Evolutionary conservation across 1,284 basidiomycete genomes (phyloP), one percentile per base, ranked within the genome.

Genomic region (Lentinula novae-zelandiae): DNA sequence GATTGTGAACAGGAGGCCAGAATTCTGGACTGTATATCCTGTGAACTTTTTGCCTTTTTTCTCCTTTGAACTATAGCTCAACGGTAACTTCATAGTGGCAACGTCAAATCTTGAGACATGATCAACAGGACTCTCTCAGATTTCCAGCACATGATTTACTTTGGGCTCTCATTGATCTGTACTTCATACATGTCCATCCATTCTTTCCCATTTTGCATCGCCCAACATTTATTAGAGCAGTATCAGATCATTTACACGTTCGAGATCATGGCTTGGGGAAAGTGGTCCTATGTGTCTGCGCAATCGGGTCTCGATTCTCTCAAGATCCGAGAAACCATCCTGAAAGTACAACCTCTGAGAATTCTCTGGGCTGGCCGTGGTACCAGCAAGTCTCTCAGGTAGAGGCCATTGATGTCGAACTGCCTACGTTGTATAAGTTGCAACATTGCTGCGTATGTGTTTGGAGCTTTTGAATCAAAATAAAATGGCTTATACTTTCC

Each of bases 251-350:
- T 2, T 63, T 77, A 39, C 76, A 80, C 65, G 64, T 71, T 17
- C 72, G 67, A 1, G 75, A 80, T 60, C 60, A 64, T 17, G 69
- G 71, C 5, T 84, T 83, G 66, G 76, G 75, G 4, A 72, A 72
- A 42, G 75, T 82, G 3, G 78, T 79, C 58, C 65, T 83, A 27
- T 69, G 79, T 60, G 71, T 83, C 0, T 82, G 81, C 61, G 81
- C 82, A 7, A 71, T 80, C 59, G 82, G 77, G 3, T 72, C 79
- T 2, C 69, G 80, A 49, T 79, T 72, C 62, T 72, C 76, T 27
- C 71, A 78, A 60, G 83, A 87, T 67, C 73, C 75, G 0, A 69
- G 82, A 9, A 79, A 82, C 1, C 69, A 70, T 8, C 66, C 68
- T 17, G 72, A 66, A 17, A 56, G 70, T 59, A 65, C 62, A 10